Percentiles rank a stretch among this genome's conserved stretches.
Evolutionary conservation across 306 rosid species (phyloP).

Genomic region (Quercus wislizeni): DNA sequence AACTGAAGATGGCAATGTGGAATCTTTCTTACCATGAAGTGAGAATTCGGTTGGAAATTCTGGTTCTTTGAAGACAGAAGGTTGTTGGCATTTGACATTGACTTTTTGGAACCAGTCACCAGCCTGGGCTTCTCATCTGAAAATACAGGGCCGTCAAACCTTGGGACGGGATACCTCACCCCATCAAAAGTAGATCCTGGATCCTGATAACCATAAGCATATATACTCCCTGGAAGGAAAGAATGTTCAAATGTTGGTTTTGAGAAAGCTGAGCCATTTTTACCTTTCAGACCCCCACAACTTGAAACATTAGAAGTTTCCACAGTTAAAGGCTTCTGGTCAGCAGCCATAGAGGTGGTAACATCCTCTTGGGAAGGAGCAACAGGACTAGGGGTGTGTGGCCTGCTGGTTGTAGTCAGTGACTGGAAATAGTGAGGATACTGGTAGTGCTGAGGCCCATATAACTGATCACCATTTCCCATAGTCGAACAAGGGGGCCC

Average conservation of each 20-base stretch:
- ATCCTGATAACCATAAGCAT: slow-evolving; percentile 80
- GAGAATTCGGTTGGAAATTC: slow-evolving; percentile 64
- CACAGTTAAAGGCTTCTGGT: slow-evolving; percentile 68
- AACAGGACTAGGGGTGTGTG: slow-evolving; percentile 44
- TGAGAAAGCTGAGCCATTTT: slow-evolving; percentile 34
- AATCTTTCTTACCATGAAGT: slow-evolving; percentile 58
- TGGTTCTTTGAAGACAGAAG: slow-evolving; percentile 62
- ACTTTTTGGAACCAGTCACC: slow-evolving; percentile 45
- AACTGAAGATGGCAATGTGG: background rate
- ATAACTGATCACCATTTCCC: slow-evolving; percentile 91
- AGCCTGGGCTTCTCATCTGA: slow-evolving; percentile 86
- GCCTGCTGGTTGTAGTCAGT: slow-evolving; percentile 68
- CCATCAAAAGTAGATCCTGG: slow-evolving; percentile 72
- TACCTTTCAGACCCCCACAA: slow-evolving; percentile 56
- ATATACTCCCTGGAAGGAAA: slow-evolving; percentile 53
- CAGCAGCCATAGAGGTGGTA: slow-evolving; percentile 60
- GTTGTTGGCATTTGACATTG: slow-evolving; percentile 53
- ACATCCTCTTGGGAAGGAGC: slow-evolving; percentile 51
- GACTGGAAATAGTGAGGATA: slow-evolving; percentile 81
- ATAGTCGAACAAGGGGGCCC: slow-evolving; percentile 88
- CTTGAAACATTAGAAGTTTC: slow-evolving; percentile 52
- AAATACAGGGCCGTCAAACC: slow-evolving; percentile 66
- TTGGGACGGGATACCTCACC: slow-evolving; percentile 51
- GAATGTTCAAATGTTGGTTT: slow-evolving; percentile 37
- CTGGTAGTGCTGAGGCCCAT: slow-evolving; percentile 94